Conservation (phyloP, 1,284 basidiomycete species). For the Boletus hoseneyae region DNA sequence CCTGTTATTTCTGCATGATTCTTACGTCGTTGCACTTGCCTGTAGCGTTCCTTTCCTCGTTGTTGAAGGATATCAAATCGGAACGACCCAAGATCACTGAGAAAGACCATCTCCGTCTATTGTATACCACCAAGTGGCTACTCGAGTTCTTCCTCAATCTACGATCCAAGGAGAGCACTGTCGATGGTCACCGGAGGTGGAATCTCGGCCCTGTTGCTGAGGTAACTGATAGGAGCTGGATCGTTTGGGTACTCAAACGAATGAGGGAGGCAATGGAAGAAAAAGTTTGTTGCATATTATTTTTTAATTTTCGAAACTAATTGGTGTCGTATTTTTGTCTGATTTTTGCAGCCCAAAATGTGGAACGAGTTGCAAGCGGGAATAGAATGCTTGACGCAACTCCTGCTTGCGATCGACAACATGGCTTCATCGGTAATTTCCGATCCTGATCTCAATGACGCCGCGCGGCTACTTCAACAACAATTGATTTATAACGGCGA, state of each 20-base stretch:
- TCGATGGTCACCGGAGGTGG: conserved; percentile 42
- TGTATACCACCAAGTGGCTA: conserved; percentile 85
- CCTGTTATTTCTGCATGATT: conserved; percentile 8
- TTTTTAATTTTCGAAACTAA: conserved; percentile 11
- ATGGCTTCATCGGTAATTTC: conserved; percentile 45
- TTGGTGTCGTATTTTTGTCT: conserved; percentile 9
- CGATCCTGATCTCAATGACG: conserved; percentile 61
- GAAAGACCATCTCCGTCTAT: conserved; percentile 82
- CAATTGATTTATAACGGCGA: conserved; percentile 93
- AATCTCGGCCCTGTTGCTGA: conserved; percentile 77
- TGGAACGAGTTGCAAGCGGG: conserved; percentile 96
- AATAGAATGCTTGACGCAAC: conserved; percentile 87
- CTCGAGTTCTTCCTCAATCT: conserved; percentile 80
- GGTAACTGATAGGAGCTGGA: conserved; percentile 81
- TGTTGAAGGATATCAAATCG: conserved; percentile 90
- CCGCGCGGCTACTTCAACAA: conserved; percentile 77
- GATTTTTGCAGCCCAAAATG: conserved; percentile 65
- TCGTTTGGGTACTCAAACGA: conserved; percentile 84
- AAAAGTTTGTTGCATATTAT: conserved; percentile 52
- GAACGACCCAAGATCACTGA: conserved; percentile 88
- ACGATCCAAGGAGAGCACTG: conserved; percentile 43
- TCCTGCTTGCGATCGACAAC: conserved; percentile 78
- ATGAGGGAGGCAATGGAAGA: conserved; percentile 87
- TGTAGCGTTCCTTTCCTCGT: conserved; percentile 74
- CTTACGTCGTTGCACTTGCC: conserved; percentile 9